phyloP scores from a whole-genome alignment of 345 rosid species.

The Boechera retrofracta region DNA sequence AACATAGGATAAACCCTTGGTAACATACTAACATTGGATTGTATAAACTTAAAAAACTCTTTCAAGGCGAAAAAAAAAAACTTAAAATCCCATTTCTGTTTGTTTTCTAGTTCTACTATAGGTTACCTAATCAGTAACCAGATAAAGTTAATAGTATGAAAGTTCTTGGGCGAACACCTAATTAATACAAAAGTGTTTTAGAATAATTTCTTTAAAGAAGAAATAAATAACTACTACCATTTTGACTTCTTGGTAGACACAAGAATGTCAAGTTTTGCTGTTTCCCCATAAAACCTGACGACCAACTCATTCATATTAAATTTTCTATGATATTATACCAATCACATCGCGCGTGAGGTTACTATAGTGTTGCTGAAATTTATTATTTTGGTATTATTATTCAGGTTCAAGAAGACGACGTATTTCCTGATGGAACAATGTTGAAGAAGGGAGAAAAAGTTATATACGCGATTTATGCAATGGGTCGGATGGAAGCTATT shows the following conservation, averaged over 20 bases:
- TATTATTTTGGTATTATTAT: not conserved
- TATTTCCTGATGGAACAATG: constrained; percentile 83
- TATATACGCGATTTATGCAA: constrained; percentile 82
- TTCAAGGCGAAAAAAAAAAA: not conserved
- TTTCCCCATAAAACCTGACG: constrained; percentile 33
- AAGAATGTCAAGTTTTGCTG: constrained; percentile 31
- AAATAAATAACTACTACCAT: not conserved
- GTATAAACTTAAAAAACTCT: not conserved
- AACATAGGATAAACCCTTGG: not conserved
- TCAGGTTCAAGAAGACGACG: constrained; percentile 80
- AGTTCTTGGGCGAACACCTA: constrained; percentile 40
- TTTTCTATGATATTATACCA: constrained; percentile 3
- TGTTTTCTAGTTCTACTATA: constrained; percentile 15
- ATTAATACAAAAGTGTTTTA: not conserved
- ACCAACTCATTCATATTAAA: constrained; percentile 25
- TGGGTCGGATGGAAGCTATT: constrained; percentile 93
- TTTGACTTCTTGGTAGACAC: constrained; percentile 38
- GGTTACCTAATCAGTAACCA: constrained; percentile 45
- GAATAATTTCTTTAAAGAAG: not conserved
- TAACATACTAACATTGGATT: not conserved
- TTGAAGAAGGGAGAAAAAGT: constrained; percentile 90
- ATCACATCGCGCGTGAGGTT: not conserved
- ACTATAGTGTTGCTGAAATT: not conserved
- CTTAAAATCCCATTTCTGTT: constrained; percentile 17
- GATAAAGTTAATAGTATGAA: constrained; percentile 1